Conservation (phyloP, 352 stramenopile genomes). For the Aphanomyces astaci region DNA sequence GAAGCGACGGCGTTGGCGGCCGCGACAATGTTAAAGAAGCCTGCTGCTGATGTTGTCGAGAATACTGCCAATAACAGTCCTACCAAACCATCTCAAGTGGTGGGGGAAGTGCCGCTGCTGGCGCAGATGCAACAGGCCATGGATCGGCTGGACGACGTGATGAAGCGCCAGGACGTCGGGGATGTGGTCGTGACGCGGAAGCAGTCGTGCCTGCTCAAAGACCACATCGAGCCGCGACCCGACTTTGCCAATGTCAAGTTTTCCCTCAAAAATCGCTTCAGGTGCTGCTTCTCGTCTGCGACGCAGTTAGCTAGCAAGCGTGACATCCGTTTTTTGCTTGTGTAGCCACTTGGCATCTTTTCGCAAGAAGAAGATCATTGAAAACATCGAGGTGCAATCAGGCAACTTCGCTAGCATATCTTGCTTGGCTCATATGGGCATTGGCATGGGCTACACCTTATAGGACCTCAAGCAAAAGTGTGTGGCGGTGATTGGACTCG, state of each 20-base stretch:
- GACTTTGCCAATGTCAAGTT: background rate
- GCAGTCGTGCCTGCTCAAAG: background rate
- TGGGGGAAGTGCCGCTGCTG: constrained; percentile 3
- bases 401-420: too few relatives aligned
- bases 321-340: background rate
- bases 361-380: constrained; percentile 9
- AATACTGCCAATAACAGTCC: too few relatives aligned
- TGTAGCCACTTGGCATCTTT: constrained; percentile 11
- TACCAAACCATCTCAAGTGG: background rate
- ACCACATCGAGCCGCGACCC: background rate
- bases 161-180: background rate
- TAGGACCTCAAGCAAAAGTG: constrained; percentile 11
- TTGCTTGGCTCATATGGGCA: too few relatives aligned
- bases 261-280: background rate
- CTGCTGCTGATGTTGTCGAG: too few relatives aligned
- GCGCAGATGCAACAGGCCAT: constrained; percentile 9
- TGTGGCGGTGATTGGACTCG: background rate
- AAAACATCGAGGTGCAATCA: constrained; percentile 6
- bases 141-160: background rate
- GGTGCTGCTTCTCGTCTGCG: background rate
- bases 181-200: background rate
- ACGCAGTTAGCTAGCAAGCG: background rate
- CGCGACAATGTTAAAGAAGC: background rate
- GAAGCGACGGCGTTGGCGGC: background rate
- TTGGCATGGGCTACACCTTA: too few relatives aligned